Evolutionary conservation across 768 basidiomycete species (phyloP).

Genomic region (Phylloporus sp.): DNA sequence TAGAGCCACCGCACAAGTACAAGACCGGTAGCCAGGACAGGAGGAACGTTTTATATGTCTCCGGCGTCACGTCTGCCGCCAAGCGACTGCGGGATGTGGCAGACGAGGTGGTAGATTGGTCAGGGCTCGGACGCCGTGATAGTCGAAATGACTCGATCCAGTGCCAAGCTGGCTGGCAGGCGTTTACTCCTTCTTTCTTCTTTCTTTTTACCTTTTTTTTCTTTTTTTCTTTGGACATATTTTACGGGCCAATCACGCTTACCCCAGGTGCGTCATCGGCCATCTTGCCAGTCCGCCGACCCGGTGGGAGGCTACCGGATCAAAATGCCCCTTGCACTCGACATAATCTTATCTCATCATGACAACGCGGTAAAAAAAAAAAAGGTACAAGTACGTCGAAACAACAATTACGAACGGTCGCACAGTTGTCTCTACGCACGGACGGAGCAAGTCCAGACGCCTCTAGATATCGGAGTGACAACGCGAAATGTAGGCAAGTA

Average conservation of each 20-base stretch:
- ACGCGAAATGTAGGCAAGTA: background rate
- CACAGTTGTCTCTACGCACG: background rate
- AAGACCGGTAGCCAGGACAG: background rate
- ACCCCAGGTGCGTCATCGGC: slow-evolving; percentile 33
- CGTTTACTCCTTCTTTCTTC: background rate
- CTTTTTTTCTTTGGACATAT: background rate
- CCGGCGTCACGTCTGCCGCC: too few relatives aligned
- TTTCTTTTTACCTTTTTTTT: background rate
- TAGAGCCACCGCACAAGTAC: background rate
- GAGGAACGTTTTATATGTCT: too few relatives aligned
- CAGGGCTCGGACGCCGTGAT: background rate
- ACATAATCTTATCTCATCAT: slow-evolving; percentile 24
- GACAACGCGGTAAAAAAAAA: slow-evolving; percentile 3
- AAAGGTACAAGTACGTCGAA: background rate
- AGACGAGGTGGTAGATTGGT: background rate
- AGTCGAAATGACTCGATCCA: background rate
- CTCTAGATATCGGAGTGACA: background rate
- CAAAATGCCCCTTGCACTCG: slow-evolving; percentile 12
- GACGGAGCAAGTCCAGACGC: background rate
- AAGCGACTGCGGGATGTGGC: too few relatives aligned
- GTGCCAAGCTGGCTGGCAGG: too few relatives aligned
- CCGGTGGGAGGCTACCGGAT: slow-evolving; percentile 22
- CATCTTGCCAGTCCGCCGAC: slow-evolving; percentile 15
- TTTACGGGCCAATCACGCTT: slow-evolving; percentile 5
- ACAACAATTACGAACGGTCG: background rate